A percentile compares a stretch with the other conserved stretches of the same genome.
These are phyloP conservation scores for Zarea fungicola DNA, from an alignment of 2,329 filamentous ascomycete genomes.

Conservation along the genomic window DNA sequence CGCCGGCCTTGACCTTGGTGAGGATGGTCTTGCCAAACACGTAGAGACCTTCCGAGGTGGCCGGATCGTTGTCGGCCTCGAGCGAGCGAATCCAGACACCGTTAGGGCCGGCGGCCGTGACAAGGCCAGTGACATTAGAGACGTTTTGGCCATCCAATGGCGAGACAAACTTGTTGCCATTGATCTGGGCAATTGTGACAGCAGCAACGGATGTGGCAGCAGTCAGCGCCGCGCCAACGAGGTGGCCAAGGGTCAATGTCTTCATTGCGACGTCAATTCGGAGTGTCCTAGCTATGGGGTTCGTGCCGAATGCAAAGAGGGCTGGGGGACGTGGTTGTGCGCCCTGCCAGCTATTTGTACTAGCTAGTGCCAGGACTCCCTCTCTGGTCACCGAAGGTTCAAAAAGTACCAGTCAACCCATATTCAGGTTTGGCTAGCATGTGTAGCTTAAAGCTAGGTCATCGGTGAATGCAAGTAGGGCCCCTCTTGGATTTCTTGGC, in stretches of 20 bases:
- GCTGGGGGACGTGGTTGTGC: neutral
- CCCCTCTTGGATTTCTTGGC: constrained; percentile 4
- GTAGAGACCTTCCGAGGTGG: constrained; percentile 61
- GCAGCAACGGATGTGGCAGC: constrained; percentile 28
- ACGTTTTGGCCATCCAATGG: constrained; percentile 52
- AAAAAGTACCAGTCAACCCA: neutral
- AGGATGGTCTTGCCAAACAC: constrained; percentile 52
- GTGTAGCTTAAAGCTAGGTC: too few relatives aligned
- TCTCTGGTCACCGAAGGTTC: constrained; percentile 5
- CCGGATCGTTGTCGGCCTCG: constrained; percentile 46
- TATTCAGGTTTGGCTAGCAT: too few relatives aligned
- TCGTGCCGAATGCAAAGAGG: neutral
- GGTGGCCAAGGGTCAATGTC: constrained; percentile 5
- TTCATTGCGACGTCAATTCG: constrained; percentile 24
- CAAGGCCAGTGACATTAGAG: constrained; percentile 54
- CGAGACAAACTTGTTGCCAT: constrained; percentile 60
- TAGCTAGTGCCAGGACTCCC: neutral
- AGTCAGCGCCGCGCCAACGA: constrained; percentile 24
- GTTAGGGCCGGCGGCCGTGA: constrained; percentile 56
- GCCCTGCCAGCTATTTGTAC: constrained; percentile 1
- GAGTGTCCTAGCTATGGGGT: too few relatives aligned
- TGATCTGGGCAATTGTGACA: constrained; percentile 57
- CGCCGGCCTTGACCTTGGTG: constrained; percentile 52
- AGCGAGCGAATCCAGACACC: constrained; percentile 63
- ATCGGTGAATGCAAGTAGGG: neutral